Conservation (phyloP, 768 basidiomycete species). For the Pleurotus sapidus region DNA sequence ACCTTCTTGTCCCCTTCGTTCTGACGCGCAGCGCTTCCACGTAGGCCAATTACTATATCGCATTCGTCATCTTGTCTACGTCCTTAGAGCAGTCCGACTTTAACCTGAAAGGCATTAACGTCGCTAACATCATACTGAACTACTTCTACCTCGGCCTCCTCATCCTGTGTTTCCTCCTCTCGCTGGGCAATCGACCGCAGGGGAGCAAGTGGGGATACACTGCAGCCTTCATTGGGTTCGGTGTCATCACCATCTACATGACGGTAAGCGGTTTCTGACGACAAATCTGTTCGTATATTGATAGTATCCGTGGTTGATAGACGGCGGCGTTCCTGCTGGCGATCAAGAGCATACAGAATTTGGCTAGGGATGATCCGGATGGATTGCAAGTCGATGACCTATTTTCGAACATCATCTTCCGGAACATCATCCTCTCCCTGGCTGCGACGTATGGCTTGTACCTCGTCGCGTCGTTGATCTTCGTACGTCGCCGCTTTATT, state of each 20-base stretch:
- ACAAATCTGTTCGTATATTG: too few species aligned
- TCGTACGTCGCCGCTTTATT: conserved; percentile 50
- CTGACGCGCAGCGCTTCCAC: background rate
- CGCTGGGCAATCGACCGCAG: conserved; percentile 90
- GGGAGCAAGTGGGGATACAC: conserved; percentile 90
- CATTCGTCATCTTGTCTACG: conserved; percentile 73
- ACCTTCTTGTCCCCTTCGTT: background rate
- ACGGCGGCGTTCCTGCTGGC: conserved; percentile 79
- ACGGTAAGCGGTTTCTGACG: conserved; percentile 46
- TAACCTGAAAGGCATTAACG: conserved; percentile 57
- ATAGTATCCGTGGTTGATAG: conserved; percentile 28
- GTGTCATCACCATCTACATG: conserved; percentile 94
- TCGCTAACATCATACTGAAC: conserved; percentile 74
- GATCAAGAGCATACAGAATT: conserved; percentile 69
- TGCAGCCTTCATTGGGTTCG: conserved; percentile 82
- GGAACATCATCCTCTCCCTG: conserved; percentile 84
- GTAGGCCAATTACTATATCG: conserved; percentile 89
- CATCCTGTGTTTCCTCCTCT: conserved; percentile 82
- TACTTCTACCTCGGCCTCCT: conserved; percentile 89
- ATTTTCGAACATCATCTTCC: conserved; percentile 77
- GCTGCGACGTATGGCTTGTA: conserved; percentile 90
- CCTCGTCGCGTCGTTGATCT: conserved; percentile 75
- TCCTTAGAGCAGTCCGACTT: conserved; percentile 70
- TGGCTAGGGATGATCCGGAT: conserved; percentile 43
- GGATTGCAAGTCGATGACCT: conserved; percentile 54